Percentiles rank a stretch among this genome's conserved stretches.
These are phyloP conservation scores for Pythium brassicae DNA, from an alignment of 352 stramenopile species.

Conservation along the genomic window DNA sequence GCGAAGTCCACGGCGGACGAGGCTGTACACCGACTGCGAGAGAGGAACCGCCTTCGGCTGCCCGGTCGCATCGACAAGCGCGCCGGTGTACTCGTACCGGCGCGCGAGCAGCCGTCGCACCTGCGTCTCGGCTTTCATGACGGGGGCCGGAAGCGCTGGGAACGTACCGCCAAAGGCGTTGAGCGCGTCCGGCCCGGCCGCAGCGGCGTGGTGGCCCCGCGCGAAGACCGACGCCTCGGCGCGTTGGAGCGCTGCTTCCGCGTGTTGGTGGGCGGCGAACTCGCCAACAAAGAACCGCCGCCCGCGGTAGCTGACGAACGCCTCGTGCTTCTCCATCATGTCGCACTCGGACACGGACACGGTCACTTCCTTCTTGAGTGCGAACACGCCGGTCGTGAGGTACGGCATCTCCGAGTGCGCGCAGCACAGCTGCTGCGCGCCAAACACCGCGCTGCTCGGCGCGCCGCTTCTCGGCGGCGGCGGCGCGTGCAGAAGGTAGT, in stretches of 20 bases:
- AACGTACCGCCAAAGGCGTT: slow-evolving; percentile 26
- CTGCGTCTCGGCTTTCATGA: slow-evolving; percentile 38
- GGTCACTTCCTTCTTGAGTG: slow-evolving; percentile 35
- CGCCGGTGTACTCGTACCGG: slow-evolving; percentile 49
- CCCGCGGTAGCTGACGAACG: slow-evolving; percentile 36
- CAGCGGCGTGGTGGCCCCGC: slow-evolving; percentile 27
- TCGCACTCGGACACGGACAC: slow-evolving; percentile 37
- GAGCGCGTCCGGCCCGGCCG: slow-evolving; percentile 19
- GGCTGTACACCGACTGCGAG: slow-evolving; percentile 41
- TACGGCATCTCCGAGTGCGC: slow-evolving; percentile 29
- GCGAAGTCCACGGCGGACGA: slow-evolving; percentile 16
- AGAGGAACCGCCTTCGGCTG: slow-evolving; percentile 28
- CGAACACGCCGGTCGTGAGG: slow-evolving; percentile 36
- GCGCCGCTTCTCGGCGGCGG: not conserved
- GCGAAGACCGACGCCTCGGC: slow-evolving; percentile 28
- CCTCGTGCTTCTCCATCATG: slow-evolving; percentile 42
- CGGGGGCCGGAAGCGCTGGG: slow-evolving; percentile 26
- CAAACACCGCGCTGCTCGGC: not conserved
- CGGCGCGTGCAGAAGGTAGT: slow-evolving; percentile 28
- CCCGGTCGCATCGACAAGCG: slow-evolving; percentile 26
- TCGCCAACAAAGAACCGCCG: slow-evolving; percentile 48
- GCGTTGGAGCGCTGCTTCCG: slow-evolving; percentile 35
- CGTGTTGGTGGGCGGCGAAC: slow-evolving; percentile 39
- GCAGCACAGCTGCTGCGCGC: slow-evolving; percentile 21
- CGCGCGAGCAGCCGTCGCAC: slow-evolving; percentile 36